These are phyloP conservation scores for Neurospora sp. DNA, from an alignment of 495 filamentous ascomycete species.

Conservation along the genomic window DNA sequence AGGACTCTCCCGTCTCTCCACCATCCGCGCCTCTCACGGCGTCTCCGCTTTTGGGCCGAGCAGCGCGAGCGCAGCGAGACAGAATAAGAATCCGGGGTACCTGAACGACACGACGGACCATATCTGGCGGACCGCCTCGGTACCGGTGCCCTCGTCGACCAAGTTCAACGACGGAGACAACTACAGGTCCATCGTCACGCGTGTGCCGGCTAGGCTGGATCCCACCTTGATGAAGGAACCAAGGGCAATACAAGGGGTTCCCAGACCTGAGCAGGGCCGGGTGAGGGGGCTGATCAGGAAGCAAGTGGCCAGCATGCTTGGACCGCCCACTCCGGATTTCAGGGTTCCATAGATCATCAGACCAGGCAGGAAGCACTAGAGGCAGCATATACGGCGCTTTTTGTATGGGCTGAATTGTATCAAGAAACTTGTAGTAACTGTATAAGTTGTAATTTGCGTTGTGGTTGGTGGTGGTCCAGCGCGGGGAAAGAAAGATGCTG, in stretches of 20 bases:
- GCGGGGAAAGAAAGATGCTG: not conserved
- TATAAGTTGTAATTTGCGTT: not conserved
- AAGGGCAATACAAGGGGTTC: conserved; percentile 63
- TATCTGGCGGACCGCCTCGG: conserved; percentile 81
- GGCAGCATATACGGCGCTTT: not conserved
- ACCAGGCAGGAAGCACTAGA: not conserved
- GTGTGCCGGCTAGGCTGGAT: conserved; percentile 74
- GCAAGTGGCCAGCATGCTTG: conserved; percentile 62
- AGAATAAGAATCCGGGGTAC: conserved; percentile 50
- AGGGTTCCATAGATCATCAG: conserved; percentile 1
- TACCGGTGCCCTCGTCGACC: conserved; percentile 60
- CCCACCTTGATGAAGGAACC: conserved; percentile 81
- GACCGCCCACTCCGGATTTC: conserved; percentile 18
- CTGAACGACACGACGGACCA: conserved; percentile 82
- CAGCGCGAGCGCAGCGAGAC: conserved; percentile 21
- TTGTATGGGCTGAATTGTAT: not conserved
- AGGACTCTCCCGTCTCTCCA: conserved; percentile 43
- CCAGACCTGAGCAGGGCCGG: conserved; percentile 50
- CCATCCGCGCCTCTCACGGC: conserved; percentile 35
- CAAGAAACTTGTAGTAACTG: not conserved
- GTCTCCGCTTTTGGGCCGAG: conserved; percentile 24
- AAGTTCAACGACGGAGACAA: conserved; percentile 56
- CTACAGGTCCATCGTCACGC: conserved; percentile 40
- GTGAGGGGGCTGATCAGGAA: conserved; percentile 53
- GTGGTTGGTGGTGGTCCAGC: not conserved